Percentiles rank a stretch among this genome's conserved stretches.
Evolutionary conservation across 2,329 filamentous ascomycete species (phyloP).

Genomic region (Ophiosphaerella narmari): DNA sequence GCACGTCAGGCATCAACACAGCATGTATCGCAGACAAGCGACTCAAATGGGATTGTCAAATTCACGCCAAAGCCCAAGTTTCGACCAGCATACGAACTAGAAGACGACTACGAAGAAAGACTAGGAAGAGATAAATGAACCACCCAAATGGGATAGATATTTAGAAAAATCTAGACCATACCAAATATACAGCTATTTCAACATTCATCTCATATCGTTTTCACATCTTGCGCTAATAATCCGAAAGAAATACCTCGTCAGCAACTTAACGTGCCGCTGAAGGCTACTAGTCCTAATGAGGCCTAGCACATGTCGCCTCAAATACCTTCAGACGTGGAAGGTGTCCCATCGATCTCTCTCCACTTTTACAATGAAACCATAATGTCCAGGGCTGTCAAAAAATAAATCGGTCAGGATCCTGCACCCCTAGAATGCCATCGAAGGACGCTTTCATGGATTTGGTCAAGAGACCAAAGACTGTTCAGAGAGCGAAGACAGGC

Average conservation of each 20-base stretch:
- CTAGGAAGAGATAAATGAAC: slow-evolving; percentile 45
- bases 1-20: slow-evolving; percentile 30
- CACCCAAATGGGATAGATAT: neutral
- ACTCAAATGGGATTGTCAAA: slow-evolving; percentile 18
- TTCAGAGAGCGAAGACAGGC: slow-evolving; percentile 21
- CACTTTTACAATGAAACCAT: no score
- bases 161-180: slow-evolving; percentile 1
- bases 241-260: no score
- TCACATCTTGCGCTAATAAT: no score
- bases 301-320: no score
- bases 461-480: neutral
- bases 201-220: neutral
- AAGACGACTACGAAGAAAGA: slow-evolving; percentile 48
- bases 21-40: slow-evolving; percentile 15
- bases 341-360: no score
- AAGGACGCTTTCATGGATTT: neutral
- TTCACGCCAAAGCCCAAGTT: slow-evolving; percentile 33
- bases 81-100: slow-evolving; percentile 46
- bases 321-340: no score
- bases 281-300: no score
- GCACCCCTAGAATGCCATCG: neutral
- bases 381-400: no score
- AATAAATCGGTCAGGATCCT: no score
- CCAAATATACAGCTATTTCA: neutral
- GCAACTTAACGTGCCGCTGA: no score